Evolutionary conservation across 805 yeast species (phyloP), one percentile per base, ranked within the genome.

Genomic region (Starmerella gropengiesseri): DNA sequence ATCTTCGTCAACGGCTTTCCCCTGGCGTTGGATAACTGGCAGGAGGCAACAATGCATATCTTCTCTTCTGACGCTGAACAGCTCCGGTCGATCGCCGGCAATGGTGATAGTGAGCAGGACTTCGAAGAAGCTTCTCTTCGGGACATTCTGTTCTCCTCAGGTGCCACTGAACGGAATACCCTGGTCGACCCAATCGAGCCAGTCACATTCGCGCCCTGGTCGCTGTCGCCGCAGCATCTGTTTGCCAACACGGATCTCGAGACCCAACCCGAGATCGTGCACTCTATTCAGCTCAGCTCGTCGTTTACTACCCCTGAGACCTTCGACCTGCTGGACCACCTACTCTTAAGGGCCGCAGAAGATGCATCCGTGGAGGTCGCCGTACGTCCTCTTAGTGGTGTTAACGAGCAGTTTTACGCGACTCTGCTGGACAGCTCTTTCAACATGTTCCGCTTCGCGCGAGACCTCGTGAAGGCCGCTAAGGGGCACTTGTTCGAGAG

Each of bases 1-100:
- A 62, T 84, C 4, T 68, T 85, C 38, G 73, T 75, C 22, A 81
- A 89, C 59, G 97, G 97, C 33, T 47, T 46, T 5, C 31, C 46
- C 1, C 22, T 50, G 3, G 39, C 49, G 3, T 4, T 30, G 9
- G 40, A 30, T 17, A 28, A 26, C n/a, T 60, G 64, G 65, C 44
- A 52, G 9, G 51, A 49, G 23, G 35, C 36, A n/a, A 54, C 53
- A 6, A 45, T 53, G 35, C 25, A 28, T 8, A 37, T 49, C 16
- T 51, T 56, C 77, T 14, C 61, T 64, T 19, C 66, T 63, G 97
- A 87, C 61, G 67, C 63, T 5, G 52, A 46, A 11, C 38, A 47
- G n/a, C 33, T 64, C 17, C n/a, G 33, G 18, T 25, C 12, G 31
- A 26, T 17, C 9, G 7, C 27, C 27, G 7, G n/a, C 27, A 14